Conservation (phyloP, 2,329 filamentous ascomycete genomes). For the Trichoderma lentiforme region DNA sequence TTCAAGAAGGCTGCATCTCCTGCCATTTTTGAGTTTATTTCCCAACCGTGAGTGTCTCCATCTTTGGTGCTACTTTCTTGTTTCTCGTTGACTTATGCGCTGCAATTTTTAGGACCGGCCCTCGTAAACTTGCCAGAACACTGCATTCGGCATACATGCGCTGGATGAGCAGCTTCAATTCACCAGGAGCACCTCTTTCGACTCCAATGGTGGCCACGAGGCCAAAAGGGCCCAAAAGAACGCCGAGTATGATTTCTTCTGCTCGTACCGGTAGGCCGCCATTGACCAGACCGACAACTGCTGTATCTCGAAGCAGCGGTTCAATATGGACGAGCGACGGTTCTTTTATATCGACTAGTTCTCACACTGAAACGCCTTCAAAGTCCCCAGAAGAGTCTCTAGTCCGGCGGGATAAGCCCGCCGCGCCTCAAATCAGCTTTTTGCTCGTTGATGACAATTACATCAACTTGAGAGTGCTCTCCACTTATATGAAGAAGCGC, state of each 20-base stretch:
- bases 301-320: not conserved
- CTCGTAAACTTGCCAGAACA: constrained; percentile 35
- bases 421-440: constrained; percentile 20
- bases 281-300: not conserved
- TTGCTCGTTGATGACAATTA: constrained; percentile 37
- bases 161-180: constrained; percentile 23
- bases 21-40: constrained; percentile 36
- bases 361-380: not conserved
- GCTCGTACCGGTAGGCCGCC: not conserved
- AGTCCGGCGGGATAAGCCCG: not conserved
- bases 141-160: constrained; percentile 26
- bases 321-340: not conserved
- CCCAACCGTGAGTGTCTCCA: constrained; percentile 34
- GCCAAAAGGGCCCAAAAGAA: constrained; percentile 13
- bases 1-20: constrained; percentile 22
- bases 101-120: constrained; percentile 29
- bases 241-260: not conserved
- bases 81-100: not conserved
- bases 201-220: constrained; percentile 1
- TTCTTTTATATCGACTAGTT: not conserved
- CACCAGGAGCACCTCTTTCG: not conserved
- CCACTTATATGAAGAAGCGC: constrained; percentile 30
- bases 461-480: constrained; percentile 35
- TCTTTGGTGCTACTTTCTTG: not conserved
- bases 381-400: not conserved